Conservation (phyloP, 345 rosid species). For the Lepidium didymum region DNA sequence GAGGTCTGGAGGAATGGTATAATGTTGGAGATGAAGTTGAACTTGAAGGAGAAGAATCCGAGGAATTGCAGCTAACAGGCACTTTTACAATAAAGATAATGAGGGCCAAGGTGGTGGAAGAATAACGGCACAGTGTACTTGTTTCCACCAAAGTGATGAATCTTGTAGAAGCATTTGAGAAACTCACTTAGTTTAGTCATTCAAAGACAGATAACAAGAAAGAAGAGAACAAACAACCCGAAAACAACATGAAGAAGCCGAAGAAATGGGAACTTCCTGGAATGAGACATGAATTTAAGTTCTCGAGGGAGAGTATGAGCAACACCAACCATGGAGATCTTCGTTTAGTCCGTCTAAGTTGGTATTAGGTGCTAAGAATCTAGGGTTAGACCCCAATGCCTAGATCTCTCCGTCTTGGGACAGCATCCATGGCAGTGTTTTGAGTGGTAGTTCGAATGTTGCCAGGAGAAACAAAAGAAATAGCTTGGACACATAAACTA, state of each 20-base stretch:
- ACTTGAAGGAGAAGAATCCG: constrained; percentile 16
- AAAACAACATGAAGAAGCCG: constrained; percentile 34
- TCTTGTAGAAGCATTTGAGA: constrained; percentile 79
- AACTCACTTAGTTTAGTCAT: constrained; percentile 35
- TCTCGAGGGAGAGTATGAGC: constrained; percentile 22
- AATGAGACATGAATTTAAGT: constrained; percentile 35
- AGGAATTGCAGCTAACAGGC: constrained; percentile 14
- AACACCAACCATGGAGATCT: constrained; percentile 27
- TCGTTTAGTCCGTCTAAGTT: constrained; percentile 49
- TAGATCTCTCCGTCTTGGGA: constrained; percentile 68
- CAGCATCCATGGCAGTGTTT: constrained; percentile 45
- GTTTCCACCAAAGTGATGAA: constrained; percentile 68
- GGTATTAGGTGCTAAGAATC: constrained; percentile 53
- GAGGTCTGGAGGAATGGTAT: constrained; percentile 13
- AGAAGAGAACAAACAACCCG: constrained; percentile 29
- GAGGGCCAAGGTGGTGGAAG: constrained; percentile 68
- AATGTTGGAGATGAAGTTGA: constrained; percentile 27
- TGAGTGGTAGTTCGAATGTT: constrained; percentile 68
- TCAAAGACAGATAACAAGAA: constrained; percentile 28
- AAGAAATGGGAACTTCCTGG: constrained; percentile 65
- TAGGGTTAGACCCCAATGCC: constrained; percentile 53
- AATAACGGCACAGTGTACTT: constrained; percentile 53
- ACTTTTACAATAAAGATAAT: constrained; percentile 58
- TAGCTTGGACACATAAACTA: constrained; percentile 71
- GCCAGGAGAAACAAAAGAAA: constrained; percentile 74